Conservation (phyloP, 495 filamentous ascomycete genomes). For the Hypoxylon lienhwacheense region DNA sequence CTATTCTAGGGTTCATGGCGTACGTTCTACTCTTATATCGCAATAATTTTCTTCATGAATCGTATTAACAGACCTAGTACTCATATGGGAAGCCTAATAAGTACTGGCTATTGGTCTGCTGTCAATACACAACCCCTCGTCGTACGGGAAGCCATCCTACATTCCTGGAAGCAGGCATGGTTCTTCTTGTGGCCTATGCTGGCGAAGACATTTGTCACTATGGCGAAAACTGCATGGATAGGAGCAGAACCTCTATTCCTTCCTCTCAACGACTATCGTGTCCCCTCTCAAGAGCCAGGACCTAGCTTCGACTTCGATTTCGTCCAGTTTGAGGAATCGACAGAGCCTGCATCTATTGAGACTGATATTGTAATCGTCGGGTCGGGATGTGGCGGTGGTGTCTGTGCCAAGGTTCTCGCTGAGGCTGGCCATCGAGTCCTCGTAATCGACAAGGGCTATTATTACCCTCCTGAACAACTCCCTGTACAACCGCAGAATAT, state of each 20-base stretch:
- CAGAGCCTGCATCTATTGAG: conserved; percentile 52
- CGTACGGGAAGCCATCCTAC: conserved; percentile 56
- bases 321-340: conserved; percentile 33
- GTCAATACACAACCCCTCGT: conserved; percentile 45
- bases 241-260: conserved; percentile 58
- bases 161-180: conserved; percentile 56
- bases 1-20: conserved; percentile 2
- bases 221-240: conserved; percentile 62
- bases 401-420: conserved; percentile 71
- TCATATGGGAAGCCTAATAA: conserved; percentile 15
- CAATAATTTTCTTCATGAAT: background rate
- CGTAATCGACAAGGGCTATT: conserved; percentile 71
- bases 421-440: conserved; percentile 69
- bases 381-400: conserved; percentile 75
- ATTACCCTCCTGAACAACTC: conserved; percentile 61
- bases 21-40: background rate
- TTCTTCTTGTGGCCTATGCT: conserved; percentile 55
- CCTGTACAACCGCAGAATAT: conserved; percentile 62
- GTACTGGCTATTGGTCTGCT: conserved; percentile 26
- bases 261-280: conserved; percentile 61
- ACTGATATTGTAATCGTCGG: conserved; percentile 76
- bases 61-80: background rate
- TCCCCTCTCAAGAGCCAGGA: conserved; percentile 42
- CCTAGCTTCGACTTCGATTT: conserved; percentile 46
- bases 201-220: conserved; percentile 52